Conservation (phyloP, 1,284 basidiomycete species). For the Austropuccinia psidii region DNA sequence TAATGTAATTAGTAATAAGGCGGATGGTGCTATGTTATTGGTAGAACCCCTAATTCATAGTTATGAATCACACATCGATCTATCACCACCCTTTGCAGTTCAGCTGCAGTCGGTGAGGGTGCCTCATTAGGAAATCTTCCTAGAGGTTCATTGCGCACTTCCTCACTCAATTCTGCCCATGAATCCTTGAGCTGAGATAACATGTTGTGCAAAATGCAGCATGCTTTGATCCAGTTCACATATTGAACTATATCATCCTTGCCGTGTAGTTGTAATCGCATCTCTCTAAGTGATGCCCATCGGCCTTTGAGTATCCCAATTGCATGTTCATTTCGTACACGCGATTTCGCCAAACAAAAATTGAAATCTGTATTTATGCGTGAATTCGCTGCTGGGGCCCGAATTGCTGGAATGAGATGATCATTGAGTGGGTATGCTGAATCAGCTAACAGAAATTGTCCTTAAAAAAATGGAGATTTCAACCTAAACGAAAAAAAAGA, state of each 20-base stretch:
- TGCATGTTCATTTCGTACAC: background rate
- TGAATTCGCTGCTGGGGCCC: background rate
- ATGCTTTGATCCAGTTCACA: no score
- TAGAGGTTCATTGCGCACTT: no score
- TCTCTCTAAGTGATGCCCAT: background rate
- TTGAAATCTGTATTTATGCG: background rate
- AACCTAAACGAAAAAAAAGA: background rate
- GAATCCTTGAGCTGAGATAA: no score
- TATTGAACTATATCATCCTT: background rate
- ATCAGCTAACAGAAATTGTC: constrained; percentile 1
- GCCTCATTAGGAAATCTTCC: no score
- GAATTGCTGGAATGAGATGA: background rate
- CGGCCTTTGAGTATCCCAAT: constrained; percentile 1
- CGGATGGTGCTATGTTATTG: no score
- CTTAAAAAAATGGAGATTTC: background rate
- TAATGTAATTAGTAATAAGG: no score
- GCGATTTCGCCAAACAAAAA: constrained; percentile 1
- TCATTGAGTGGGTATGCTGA: background rate
- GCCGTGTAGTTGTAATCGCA: background rate
- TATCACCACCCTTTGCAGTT: no score
- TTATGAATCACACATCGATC: no score
- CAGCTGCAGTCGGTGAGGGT: no score
- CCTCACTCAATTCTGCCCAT: no score
- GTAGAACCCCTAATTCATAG: no score
- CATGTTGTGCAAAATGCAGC: no score